Base-by-base conservation (phyloP, 805 yeast genomes). In the Monosporozyma unispora region DNA sequence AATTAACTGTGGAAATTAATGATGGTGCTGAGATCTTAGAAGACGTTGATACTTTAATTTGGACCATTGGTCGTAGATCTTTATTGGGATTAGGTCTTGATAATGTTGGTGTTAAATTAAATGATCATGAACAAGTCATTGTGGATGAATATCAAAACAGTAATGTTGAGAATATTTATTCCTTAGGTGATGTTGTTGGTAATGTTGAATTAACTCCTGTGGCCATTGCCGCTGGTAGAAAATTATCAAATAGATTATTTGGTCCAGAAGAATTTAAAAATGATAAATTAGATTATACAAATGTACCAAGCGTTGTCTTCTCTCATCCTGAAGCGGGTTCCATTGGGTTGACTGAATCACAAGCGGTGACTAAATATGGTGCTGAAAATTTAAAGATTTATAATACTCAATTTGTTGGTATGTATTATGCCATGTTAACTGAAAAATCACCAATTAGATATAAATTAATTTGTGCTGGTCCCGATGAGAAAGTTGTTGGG, bases 321-420 rank as follows among this genome's bases (percentile, higher is more conserved):
- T 82, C 96, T 3, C 99, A 93, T 69, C 99, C 99, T 29, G 98
- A 91, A 71, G 95, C 95, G 6, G 99, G 97, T 47, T 77, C 95
- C 5, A 82, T 91, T 67, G 99, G 99, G 47, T 70, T 93, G 49
- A 74, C 87, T 49, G 95, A 89, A 69, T 72, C 75, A 50, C 82
- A 80, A 54, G 99, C 99, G 42, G 70, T 77, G 52, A 81, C 72
- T 49, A 74, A 88, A 70, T 90, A 77, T 64, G 98, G 98, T 50
- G 74, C 78, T 55, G 89, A 81, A 19, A 77, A 87, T 57, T 66
- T 93, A 64, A 93, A 88, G 71, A 70, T 85, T 46, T 93, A 93
- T 76, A 79, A 78, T 57, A 79, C 96, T 54, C 80, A 75, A 62
- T 93, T 93, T 72, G 84, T 84, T 40, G 84, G 93, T 55, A 90